A percentile compares a stretch with the other conserved stretches of the same genome.
These are phyloP conservation scores for Olyra latifolia DNA, from an alignment of 176 grass and related monocot genomes.

Conservation along the genomic window DNA sequence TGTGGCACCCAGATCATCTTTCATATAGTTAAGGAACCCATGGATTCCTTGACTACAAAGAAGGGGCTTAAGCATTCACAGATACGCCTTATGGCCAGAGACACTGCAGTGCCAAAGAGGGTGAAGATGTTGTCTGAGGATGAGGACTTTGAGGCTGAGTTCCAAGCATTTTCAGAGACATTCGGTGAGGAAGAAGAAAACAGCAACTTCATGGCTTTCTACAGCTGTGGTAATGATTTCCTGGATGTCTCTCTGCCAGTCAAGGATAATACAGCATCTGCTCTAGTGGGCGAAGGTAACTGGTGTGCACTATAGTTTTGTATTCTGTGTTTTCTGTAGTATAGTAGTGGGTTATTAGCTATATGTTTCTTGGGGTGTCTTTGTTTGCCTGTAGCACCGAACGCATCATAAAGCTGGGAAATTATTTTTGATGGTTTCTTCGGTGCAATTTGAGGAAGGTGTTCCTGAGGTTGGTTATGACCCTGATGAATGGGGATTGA, in stretches of 20 bases:
- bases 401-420: background rate
- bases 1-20: background rate
- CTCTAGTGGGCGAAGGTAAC: background rate
- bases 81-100: background rate
- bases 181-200: background rate
- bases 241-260: background rate
- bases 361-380: background rate
- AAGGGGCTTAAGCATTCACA: background rate
- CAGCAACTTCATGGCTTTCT: background rate
- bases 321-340: background rate
- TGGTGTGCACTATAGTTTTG: background rate
- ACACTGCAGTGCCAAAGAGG: constrained; percentile 20
- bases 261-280: background rate
- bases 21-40: background rate
- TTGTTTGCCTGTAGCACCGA: background rate
- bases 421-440: no score
- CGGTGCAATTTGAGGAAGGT: no score
- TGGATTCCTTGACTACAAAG: background rate
- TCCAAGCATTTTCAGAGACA: constrained; percentile 7
- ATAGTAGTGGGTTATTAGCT: background rate
- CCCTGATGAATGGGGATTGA: background rate
- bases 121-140: background rate
- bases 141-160: constrained; percentile 39
- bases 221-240: background rate
- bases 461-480: background rate